Percentiles rank a stretch among this genome's conserved stretches.
These are phyloP conservation scores for Trichopus zeylanicus DNA, from an alignment of 116 monocot genomes.

Conservation along the genomic window DNA sequence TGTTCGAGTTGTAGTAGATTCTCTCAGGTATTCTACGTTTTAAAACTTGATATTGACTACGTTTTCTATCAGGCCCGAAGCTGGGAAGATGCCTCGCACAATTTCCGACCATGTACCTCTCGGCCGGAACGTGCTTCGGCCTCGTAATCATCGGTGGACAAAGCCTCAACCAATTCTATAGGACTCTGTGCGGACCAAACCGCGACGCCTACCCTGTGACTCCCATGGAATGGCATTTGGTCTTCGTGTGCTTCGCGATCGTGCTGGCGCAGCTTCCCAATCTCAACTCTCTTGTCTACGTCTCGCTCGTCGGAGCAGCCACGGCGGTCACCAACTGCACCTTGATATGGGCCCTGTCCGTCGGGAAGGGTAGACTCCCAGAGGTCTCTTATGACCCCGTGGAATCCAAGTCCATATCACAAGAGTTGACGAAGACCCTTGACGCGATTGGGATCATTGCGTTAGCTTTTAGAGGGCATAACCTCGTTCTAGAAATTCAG, in stretches of 20 bases:
- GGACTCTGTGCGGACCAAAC: conserved; percentile 39
- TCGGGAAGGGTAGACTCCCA: conserved; percentile 33
- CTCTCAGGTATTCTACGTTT: background rate
- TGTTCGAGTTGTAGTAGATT: too few relatives aligned
- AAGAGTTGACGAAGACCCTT: conserved; percentile 19
- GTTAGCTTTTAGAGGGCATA: conserved; percentile 87
- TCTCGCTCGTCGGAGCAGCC: conserved; percentile 62
- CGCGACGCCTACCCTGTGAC: conserved; percentile 51
- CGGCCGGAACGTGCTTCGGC: conserved; percentile 68
- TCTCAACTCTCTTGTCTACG: conserved; percentile 81
- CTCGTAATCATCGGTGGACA: conserved; percentile 65
- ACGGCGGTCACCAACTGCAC: conserved; percentile 77
- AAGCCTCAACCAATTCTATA: conserved; percentile 74
- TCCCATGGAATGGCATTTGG: conserved; percentile 75
- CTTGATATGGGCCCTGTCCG: conserved; percentile 60
- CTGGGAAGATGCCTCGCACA: conserved; percentile 36
- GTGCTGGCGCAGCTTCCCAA: conserved; percentile 80
- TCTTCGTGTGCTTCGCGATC: conserved; percentile 61
- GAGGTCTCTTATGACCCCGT: conserved; percentile 38
- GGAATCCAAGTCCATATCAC: conserved; percentile 11
- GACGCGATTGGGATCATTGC: conserved; percentile 75
- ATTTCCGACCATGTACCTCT: conserved; percentile 79
- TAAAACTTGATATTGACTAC: background rate
- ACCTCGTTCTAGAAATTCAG: conserved; percentile 85
- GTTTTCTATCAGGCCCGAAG: conserved; percentile 40